Evolutionary conservation across 2,329 filamentous ascomycete genomes (phyloP), one percentile per base, ranked within the genome.

Genomic region (Fusarium piperis): DNA sequence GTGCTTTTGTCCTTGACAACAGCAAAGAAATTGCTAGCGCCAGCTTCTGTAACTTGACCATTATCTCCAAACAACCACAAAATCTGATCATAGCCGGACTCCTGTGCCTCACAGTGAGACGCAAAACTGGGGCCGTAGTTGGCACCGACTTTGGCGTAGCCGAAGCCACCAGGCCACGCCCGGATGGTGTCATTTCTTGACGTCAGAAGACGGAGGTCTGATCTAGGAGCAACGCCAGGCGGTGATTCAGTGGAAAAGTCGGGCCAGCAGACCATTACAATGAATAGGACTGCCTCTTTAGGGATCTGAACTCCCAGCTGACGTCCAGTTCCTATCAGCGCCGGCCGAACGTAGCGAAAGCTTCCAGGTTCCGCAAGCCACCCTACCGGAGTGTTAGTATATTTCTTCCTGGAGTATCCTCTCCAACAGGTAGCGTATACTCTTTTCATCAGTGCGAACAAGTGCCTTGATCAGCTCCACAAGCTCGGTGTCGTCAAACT

Each of bases 11-110:
- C 83, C 10, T 39, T 60, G 87, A 89, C 90, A 13, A 93, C 84
- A 6, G 91, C 84, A 77, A 93, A 92, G 81, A 93, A 92, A 78
- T 93, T 93, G 60, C 86, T 89, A 1, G 90, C 91, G 0, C 91
- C 65, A 4, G 65, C 65, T 39, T 68, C 65, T 3, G 65, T 68
- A 8, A 65, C 62, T 36, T 65, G 51, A 53, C 86, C 85, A 58
- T 92, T 85, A n/a, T 86, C 81, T 1, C 90, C 90, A 63, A 92
- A 90, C 23, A 93, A 81, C 91, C 91, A 93, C 9, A 93, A 83
- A 18, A 93, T 88, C 80, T 72, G 67, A 18, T 64, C 56, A 10
- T 69, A 74, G 2, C 70, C 72, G 4, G 55, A 30, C 3, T 28
- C 33, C 2, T 58, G 48, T 6, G 70, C 69, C 13, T 64, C 67